phyloP scores from a whole-genome alignment of 2,329 filamentous ascomycete species.

The Plenodomus tracheiphilus region DNA sequence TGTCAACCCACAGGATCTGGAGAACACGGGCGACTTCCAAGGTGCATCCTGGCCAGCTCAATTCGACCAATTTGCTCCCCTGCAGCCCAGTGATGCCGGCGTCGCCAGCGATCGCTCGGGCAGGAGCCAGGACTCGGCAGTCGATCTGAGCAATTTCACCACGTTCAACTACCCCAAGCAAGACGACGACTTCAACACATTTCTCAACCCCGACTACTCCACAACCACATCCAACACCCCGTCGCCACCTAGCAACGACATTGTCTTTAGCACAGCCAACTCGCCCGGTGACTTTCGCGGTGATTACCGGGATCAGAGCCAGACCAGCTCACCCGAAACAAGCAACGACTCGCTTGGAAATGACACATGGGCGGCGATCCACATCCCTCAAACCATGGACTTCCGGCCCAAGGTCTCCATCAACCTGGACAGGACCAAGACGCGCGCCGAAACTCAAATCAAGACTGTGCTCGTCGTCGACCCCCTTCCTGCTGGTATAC shows the following conservation, averaged over 20 bases:
- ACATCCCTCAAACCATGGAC: constrained; percentile 30
- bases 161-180: constrained; percentile 17
- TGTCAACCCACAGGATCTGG: constrained; percentile 22
- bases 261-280: constrained; percentile 38
- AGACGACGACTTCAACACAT: constrained; percentile 19
- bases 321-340: constrained; percentile 35
- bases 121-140: constrained; percentile 29
- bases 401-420: constrained; percentile 23
- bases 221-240: constrained; percentile 31
- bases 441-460: constrained; percentile 95
- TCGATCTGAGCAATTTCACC: constrained; percentile 24
- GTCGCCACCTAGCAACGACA: constrained; percentile 28
- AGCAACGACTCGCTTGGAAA: constrained; percentile 23
- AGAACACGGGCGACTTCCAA: constrained; percentile 18
- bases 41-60: constrained; percentile 17
- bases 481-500: constrained; percentile 73
- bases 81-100: constrained; percentile 7
- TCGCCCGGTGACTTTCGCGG: constrained; percentile 38
- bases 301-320: constrained; percentile 32
- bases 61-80: constrained; percentile 7
- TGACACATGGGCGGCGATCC: constrained; percentile 30
- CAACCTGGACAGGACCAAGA: constrained; percentile 61
- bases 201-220: constrained; percentile 25
- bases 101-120: constrained; percentile 12
- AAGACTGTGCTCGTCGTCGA: constrained; percentile 80